Base-by-base conservation (phyloP, 1,139 yeast genomes). In the Eremothecium sinecaudum region DNA sequence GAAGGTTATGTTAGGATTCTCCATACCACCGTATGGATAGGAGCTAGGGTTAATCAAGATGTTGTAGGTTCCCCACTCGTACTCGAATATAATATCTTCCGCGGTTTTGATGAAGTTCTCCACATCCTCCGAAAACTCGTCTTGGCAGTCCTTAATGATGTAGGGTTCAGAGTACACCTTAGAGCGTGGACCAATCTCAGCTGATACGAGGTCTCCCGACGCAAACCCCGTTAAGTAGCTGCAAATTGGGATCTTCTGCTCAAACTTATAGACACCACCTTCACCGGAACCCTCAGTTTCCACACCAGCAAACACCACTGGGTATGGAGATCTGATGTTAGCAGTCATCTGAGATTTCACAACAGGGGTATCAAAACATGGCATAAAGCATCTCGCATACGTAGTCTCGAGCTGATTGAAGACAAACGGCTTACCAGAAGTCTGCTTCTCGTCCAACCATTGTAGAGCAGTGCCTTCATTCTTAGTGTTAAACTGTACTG, bases 11-110 rank as follows among this genome's bases (percentile, higher is more conserved):
- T 83, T 83, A 36, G 94, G 94, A 54, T 83, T 82, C 61, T 86
- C 96, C 95, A 86, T 86, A 36, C 96, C 95, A 41, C 95, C 95
- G 51, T 83, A 86, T 2, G 95, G 95, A 71, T 83, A 84, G 4
- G 87, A 73, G 36, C 75, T 70, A 3, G 94, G 94, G 43, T 84
- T 69, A 24, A 86, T 75, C 35, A 86, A 65, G 15, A 84, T 81
- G 52, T 84, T 90, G 59, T 80, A 86, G 31, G 75, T 75, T 41
- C 73, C 70, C 94, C 95, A 86, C 52, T 82, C 92, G 57, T 86
- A 86, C 2, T 75, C 72, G 53, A 79, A 83, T n/a, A 83, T 76
- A 38, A 86, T 66, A 25, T 67, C 61, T 34, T 55, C 58, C 4
- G 94, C 94, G n/a, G 82, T 70, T 48, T 72, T 61, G 44, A 86